phyloP scores from a whole-genome alignment of 2,329 filamentous ascomycete species.

The Cladophialophora bantiana region DNA sequence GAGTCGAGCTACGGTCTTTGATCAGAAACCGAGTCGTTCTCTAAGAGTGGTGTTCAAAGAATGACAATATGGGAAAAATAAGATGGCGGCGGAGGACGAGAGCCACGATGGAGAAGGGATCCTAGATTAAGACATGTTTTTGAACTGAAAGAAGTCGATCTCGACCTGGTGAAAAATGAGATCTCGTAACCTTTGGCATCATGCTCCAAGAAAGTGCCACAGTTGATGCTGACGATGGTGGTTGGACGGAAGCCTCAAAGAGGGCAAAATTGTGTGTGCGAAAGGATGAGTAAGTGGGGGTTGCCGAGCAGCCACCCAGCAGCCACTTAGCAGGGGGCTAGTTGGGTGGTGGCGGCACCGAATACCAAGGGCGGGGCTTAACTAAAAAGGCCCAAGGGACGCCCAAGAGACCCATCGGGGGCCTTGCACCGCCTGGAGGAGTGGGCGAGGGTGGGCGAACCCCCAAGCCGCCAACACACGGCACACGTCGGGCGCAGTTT shows the following conservation, averaged over 20 bases:
- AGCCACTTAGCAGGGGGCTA: too few relatives aligned
- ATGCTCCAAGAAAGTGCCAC: background rate
- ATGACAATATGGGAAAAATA: conserved; percentile 7
- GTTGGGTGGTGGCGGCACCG: too few relatives aligned
- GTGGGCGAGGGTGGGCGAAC: background rate
- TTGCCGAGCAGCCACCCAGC: background rate
- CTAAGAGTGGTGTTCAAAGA: conserved; percentile 6
- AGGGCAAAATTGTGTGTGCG: background rate
- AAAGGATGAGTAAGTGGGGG: conserved; percentile 7
- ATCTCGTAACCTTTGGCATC: background rate
- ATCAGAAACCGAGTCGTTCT: background rate
- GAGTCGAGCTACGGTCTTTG: background rate
- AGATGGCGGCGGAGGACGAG: background rate
- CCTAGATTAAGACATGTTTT: background rate
- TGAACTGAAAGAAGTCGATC: background rate
- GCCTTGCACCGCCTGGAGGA: background rate
- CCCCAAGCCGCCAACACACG: background rate
- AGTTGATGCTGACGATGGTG: background rate
- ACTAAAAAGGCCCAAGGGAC: background rate
- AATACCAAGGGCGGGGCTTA: too few relatives aligned
- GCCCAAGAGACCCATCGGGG: background rate
- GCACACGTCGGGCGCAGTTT: conserved; percentile 4
- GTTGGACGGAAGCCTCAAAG: conserved; percentile 7
- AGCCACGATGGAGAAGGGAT: background rate
- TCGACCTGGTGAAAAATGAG: background rate